Base-by-base conservation (phyloP, 1,139 yeast genomes). In the Hemisphaericaspora lyxosophila region DNA sequence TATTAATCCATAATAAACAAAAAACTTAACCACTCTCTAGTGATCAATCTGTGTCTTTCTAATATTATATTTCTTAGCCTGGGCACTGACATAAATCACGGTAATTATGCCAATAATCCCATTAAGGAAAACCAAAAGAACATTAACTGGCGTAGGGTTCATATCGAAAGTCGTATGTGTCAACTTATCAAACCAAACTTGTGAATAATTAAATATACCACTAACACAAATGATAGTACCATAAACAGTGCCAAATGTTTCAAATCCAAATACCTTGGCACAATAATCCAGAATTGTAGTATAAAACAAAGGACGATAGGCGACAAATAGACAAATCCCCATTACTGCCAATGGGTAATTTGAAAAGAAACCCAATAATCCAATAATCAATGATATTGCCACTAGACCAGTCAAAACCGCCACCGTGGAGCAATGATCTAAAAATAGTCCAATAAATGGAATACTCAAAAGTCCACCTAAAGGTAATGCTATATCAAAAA, bases 191-290 rank as follows among this genome's bases (percentile, higher is more conserved):
- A 70, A 63, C 15, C 58, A 45, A 36, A 64, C 60, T 47, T 70
- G 75, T 26, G 59, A 53, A 42, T 61, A 60, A 45, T 70, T 70
- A 47, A 67, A 54, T 11, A 67, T 46, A 12, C 76, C 76, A 5
- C 73, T 60, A 31, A 67, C 55, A 42, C 69, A 60, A 43, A 68
- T 67, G 25, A 70, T 64, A n/a, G 69, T 54, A 4, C 76, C 76
- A 46, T 70, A 70, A 18, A 70, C 67, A 4, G 75, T 69, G 5
- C 76, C 76, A 48, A 70, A 70, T 11, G 75, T 70, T 41, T 70
- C 74, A 42, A 70, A 70, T 7, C 76, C 76, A 53, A 70, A 70
- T 23, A 70, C 74, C 47, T 70, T 70, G 35, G 75, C 75, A 48
- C 74, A 70, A 40, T 64, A 62, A 43, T 70, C 76, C 7, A 71